phyloP scores from a whole-genome alignment of 164 flowering plant genomes.

The Vitis rotundifolia region DNA sequence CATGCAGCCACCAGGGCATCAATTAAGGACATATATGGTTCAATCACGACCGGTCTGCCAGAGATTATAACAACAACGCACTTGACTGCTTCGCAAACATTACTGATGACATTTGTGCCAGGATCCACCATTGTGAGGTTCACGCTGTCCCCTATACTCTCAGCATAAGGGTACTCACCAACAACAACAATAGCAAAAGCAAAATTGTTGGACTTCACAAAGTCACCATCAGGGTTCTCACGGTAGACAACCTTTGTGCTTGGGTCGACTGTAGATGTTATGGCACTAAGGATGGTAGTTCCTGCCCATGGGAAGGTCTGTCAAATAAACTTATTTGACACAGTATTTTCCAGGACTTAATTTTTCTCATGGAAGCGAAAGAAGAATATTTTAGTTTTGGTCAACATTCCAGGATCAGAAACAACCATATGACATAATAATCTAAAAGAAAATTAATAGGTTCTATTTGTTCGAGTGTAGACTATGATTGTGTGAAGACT shows the following conservation, averaged over 20 bases:
- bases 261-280: conserved; percentile 48
- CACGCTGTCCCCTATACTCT: conserved; percentile 52
- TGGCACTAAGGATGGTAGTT: conserved; percentile 54
- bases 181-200: conserved; percentile 56
- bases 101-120: conserved; percentile 42
- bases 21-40: conserved; percentile 50
- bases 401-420: conserved; percentile 2
- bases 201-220: conserved; percentile 44
- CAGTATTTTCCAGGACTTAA: background rate
- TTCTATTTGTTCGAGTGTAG: too few species aligned
- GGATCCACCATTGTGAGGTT: conserved; percentile 56
- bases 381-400: background rate
- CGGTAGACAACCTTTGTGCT: conserved; percentile 42
- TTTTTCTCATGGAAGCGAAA: background rate
- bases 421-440: background rate
- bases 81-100: conserved; percentile 46
- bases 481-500: too few species aligned
- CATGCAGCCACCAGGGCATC: conserved; percentile 71
- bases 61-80: conserved; percentile 56
- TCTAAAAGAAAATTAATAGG: background rate
- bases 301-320: conserved; percentile 29
- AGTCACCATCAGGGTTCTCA: conserved; percentile 49
- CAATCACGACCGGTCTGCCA: conserved; percentile 57
- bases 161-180: conserved; percentile 62
- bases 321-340: background rate